Evolutionary conservation across 2,329 filamentous ascomycete species (phyloP), one percentile per base, ranked within the genome.

Genomic region (Neopestalotiopsis sp.): DNA sequence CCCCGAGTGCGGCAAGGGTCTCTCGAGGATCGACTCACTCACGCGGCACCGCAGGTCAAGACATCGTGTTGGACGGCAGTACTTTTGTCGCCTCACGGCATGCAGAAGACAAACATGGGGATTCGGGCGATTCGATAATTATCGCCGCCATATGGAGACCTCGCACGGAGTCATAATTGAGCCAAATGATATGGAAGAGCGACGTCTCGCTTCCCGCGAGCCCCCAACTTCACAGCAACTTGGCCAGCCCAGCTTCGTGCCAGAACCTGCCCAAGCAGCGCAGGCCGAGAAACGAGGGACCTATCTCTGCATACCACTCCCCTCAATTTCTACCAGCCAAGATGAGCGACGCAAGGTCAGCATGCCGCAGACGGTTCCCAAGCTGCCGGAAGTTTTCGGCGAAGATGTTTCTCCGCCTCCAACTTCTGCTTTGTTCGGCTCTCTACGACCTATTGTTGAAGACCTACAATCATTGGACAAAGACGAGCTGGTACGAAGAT

Each of bases 111-210:
- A 28, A 17, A 49, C n/a, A 1, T 65, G 52, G 49, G 59, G 65
- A 10, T 67, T 61, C 24, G 68, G 68, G 6, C 68, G 68, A 4
- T 65, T 67, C 30, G 68, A 69, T 20, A 62, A 65, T 28, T 67
- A 60, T 28, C 40, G 59, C 17, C 20, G 34, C 4, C 68, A 69
- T 40, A 69, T 69, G 65, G 49, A 67, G 38, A 59, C 13, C 12
- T 40, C 45, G 10, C 68, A 69, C 42, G 56, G 52, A 9, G 42
- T 66, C 7, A 52, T 49, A 12, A n/a, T 69, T 12, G 62, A 49
- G 14, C 28, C 61, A 34, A 64, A 64, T 12, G 61, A 64, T 20
- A 64, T 28, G 40, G 38, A 64, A 32, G 61, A 64, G 20, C 17
- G 61, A 13, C 61, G 40, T 2, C n/a, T 45, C n/a, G 61, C 61